These are phyloP conservation scores for Cyclotella sp. DNA, from an alignment of 108 stramenopile species.

Conservation along the genomic window DNA sequence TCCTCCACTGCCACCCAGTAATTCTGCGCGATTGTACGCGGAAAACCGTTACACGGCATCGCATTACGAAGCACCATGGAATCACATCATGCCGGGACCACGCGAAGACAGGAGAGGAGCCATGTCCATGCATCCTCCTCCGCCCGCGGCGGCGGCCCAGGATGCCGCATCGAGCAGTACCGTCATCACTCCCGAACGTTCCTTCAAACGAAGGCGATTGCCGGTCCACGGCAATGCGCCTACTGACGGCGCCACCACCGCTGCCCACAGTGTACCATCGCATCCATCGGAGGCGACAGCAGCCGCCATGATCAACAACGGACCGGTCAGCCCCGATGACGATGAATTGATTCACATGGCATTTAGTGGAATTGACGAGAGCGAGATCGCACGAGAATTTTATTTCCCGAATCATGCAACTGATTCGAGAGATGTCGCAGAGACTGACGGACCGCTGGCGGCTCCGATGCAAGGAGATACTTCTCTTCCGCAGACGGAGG, in stretches of 20 bases:
- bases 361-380: conserved; percentile 51
- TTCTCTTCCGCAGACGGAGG: background rate
- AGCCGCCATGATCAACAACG: background rate
- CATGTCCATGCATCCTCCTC: background rate
- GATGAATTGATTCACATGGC: conserved; percentile 34
- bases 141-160: background rate
- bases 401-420: background rate
- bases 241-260: background rate
- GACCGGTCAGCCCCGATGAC: conserved; percentile 3
- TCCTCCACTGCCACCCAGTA: background rate
- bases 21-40: too few relatives aligned
- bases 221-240: background rate
- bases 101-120: background rate
- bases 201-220: conserved; percentile 13
- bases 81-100: conserved; percentile 6
- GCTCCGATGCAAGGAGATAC: background rate
- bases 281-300: background rate
- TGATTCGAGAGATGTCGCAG: background rate
- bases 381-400: conserved; percentile 43
- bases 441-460: background rate
- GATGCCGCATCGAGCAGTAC: background rate
- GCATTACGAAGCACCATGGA: conserved; percentile 8
- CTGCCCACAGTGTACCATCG: background rate
- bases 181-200: conserved; percentile 33
- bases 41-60: too few relatives aligned